These are phyloP conservation scores for Penicillium verrucosum DNA, from an alignment of 2,329 filamentous ascomycete genomes.

Conservation along the genomic window DNA sequence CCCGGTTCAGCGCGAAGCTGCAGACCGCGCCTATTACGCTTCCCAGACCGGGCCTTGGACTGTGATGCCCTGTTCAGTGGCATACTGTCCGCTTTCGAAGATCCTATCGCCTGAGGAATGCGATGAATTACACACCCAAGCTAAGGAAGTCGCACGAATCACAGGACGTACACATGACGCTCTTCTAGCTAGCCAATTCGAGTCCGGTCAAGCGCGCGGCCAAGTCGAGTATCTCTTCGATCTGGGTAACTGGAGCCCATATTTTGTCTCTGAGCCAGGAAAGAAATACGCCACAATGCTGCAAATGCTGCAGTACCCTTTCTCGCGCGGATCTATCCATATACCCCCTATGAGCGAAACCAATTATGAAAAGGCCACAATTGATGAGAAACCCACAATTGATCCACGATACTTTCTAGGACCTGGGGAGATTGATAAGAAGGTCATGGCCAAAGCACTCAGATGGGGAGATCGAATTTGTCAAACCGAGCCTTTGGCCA, in stretches of 20 bases:
- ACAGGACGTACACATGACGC: slow-evolving; percentile 7
- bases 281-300: slow-evolving; percentile 51
- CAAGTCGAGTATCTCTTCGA: slow-evolving; percentile 53
- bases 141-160: background rate
- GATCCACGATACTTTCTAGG: slow-evolving; percentile 48
- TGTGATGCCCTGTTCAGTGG: slow-evolving; percentile 21
- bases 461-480: slow-evolving; percentile 43
- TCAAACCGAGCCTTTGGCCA: slow-evolving; percentile 36
- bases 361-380: background rate
- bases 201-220: slow-evolving; percentile 28
- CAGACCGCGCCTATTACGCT: slow-evolving; percentile 13
- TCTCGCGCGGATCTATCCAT: slow-evolving; percentile 50
- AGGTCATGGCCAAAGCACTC: slow-evolving; percentile 44
- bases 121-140: background rate
- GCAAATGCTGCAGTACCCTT: slow-evolving; percentile 53
- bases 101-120: slow-evolving; percentile 4
- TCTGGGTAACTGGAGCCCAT: slow-evolving; percentile 48
- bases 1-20: slow-evolving; percentile 6
- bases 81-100: slow-evolving; percentile 17
- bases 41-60: slow-evolving; percentile 19
- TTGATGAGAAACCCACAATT: slow-evolving; percentile 37
- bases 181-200: slow-evolving; percentile 16
- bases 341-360: slow-evolving; percentile 27
- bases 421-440: slow-evolving; percentile 44
- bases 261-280: slow-evolving; percentile 30